Conservation (phyloP, 1,139 yeast genomes). For the Suhomyces coccinellae region DNA sequence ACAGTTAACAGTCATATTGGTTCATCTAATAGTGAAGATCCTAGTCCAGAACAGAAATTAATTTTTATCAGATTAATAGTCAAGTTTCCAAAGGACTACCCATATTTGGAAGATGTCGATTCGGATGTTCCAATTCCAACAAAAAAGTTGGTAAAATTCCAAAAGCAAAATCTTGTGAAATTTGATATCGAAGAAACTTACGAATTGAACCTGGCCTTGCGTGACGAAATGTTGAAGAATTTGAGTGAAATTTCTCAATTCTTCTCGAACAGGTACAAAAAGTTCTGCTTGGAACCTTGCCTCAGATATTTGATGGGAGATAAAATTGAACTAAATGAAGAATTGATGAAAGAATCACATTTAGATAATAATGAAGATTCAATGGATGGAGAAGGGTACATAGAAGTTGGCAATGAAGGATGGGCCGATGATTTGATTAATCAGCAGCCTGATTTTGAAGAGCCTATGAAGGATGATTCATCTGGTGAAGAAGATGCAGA, state of each 20-base stretch:
- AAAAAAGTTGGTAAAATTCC: constrained; percentile 24
- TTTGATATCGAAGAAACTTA: constrained; percentile 78
- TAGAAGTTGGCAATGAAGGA: constrained; percentile 43
- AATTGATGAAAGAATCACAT: constrained; percentile 23
- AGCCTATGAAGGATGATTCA: constrained; percentile 29
- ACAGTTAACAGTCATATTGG: not conserved
- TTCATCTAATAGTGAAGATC: constrained; percentile 10
- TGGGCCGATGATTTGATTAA: constrained; percentile 49
- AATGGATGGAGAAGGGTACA: constrained; percentile 19
- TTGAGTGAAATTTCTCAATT: constrained; percentile 58
- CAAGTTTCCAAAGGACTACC: constrained; percentile 71
- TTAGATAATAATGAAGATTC: constrained; percentile 24
- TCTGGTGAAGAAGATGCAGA: constrained; percentile 38
- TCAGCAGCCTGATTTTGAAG: constrained; percentile 33
- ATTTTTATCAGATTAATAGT: constrained; percentile 71
- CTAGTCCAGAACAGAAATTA: constrained; percentile 47
- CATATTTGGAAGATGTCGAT: constrained; percentile 54
- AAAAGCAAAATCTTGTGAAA: constrained; percentile 28
- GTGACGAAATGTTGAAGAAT: constrained; percentile 49
- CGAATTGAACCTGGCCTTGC: constrained; percentile 52
- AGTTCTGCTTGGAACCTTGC: constrained; percentile 79
- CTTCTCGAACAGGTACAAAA: constrained; percentile 54
- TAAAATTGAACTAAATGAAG: constrained; percentile 53
- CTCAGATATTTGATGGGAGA: constrained; percentile 82
- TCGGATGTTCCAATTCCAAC: constrained; percentile 15